Conservation (phyloP, 306 rosid species). For the Comarum palustre region DNA sequence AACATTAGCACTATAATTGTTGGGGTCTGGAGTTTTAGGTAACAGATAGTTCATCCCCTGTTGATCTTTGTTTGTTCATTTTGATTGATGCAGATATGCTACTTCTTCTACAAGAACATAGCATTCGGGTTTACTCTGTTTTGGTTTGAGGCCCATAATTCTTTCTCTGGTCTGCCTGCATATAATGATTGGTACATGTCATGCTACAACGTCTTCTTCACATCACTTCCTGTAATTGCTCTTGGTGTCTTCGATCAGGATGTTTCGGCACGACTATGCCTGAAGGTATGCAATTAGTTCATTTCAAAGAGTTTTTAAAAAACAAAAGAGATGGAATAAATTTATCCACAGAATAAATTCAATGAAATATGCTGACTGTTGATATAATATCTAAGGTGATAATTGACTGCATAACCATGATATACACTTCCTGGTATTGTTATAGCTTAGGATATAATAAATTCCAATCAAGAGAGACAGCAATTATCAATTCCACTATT, state of each 20-base stretch:
- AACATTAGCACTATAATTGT: constrained; percentile 1
- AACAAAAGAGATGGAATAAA: background rate
- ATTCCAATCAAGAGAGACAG: background rate
- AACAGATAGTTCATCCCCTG: background rate
- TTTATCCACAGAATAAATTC: background rate
- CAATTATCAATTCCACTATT: background rate
- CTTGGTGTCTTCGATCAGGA: constrained; percentile 92
- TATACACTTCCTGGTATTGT: background rate
- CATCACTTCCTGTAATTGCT: constrained; percentile 84
- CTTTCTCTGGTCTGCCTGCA: constrained; percentile 78
- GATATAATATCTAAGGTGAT: background rate
- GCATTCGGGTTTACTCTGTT: constrained; percentile 81
- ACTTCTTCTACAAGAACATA: constrained; percentile 91
- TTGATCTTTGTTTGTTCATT: constrained; percentile 22
- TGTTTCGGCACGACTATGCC: constrained; percentile 75
- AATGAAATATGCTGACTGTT: background rate
- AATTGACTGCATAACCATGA: background rate
- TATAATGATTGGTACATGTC: constrained; percentile 96
- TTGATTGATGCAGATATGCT: constrained; percentile 72
- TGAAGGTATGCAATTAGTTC: constrained; percentile 49
- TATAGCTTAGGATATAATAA: background rate
- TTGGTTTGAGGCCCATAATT: constrained; percentile 85
- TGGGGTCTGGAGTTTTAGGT: constrained; percentile 12
- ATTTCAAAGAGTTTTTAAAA: constrained; percentile 8
- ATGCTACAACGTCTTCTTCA: constrained; percentile 88